Conservation (phyloP, 202 grass and related monocot genomes). For the Bolboschoenoplectus hybrid region DNA sequence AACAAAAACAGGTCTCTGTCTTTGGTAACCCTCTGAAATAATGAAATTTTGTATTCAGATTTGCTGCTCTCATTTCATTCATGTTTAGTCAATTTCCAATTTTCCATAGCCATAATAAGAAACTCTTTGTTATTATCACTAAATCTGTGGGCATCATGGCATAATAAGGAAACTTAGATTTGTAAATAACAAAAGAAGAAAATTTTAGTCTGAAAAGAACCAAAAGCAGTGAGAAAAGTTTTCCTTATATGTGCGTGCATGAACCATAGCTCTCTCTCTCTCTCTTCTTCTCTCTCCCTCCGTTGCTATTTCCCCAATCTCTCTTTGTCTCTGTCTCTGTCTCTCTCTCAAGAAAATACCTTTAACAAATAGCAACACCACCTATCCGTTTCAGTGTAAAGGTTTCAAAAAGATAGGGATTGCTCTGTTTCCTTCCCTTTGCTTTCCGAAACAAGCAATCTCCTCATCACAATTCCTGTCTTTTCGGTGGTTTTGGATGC, state of each 20-base stretch:
- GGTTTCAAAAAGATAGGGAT: conserved; percentile 14
- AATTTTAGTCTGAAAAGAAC: conserved; percentile 32
- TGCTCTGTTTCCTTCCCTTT: not conserved
- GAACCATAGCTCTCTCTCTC: conserved; percentile 16
- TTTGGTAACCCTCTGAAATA: not conserved
- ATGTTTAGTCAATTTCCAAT: not conserved
- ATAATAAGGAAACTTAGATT: conserved; percentile 24
- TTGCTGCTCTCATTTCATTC: conserved; percentile 1
- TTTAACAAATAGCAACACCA: conserved; percentile 11
- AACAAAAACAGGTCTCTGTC: not conserved
- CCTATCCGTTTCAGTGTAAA: conserved; percentile 31
- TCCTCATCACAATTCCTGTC: not conserved
- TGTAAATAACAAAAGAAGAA: conserved; percentile 25
- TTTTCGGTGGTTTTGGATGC: not conserved
- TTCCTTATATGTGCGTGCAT: conserved; percentile 48
- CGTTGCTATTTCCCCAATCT: not conserved
- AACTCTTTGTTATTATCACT: not conserved
- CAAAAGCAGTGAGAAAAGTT: conserved; percentile 42
- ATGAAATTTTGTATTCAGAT: not conserved
- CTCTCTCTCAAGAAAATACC: not conserved
- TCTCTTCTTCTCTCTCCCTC: not conserved
- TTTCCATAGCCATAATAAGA: not conserved
- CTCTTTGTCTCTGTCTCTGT: not conserved
- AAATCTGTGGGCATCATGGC: conserved; percentile 14
- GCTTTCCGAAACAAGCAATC: not conserved